Conservation (phyloP, 2,329 filamentous ascomycete species). For the Curvularia sp. region DNA sequence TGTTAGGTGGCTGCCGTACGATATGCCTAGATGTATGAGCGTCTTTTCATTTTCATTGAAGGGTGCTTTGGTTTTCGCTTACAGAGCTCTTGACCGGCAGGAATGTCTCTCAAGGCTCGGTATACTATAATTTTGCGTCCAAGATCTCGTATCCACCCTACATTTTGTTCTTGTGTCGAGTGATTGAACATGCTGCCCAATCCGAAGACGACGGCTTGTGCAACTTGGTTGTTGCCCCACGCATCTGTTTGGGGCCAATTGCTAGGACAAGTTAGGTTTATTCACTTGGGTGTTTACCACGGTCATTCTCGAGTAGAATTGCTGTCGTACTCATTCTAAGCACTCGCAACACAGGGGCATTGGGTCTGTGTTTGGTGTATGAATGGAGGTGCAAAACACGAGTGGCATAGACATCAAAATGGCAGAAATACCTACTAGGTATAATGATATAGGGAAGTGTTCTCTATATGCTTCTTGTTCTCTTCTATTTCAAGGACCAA, state of each 20-base stretch:
- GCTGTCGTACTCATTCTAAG: background rate
- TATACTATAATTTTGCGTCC: constrained; percentile 57
- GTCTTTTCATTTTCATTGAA: background rate
- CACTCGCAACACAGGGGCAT: background rate
- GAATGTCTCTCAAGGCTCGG: constrained; percentile 58
- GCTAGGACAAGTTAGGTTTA: constrained; percentile 32
- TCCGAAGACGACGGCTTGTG: constrained; percentile 62
- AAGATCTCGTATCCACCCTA: constrained; percentile 62
- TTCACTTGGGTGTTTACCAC: constrained; percentile 2
- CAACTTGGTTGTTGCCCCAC: constrained; percentile 42
- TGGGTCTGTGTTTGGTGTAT: background rate
- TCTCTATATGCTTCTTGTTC: constrained; percentile 57
- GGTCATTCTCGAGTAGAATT: background rate
- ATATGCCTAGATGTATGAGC: constrained; percentile 50
- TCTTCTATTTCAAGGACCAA: constrained; percentile 58
- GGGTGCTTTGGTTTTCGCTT: constrained; percentile 38
- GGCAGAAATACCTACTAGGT: constrained; percentile 56
- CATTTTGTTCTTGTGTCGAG: constrained; percentile 59
- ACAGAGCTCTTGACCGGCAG: constrained; percentile 62
- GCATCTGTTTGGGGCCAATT: constrained; percentile 53
- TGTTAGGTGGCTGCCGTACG: constrained; percentile 56
- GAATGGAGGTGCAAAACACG: background rate
- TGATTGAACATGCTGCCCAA: constrained; percentile 67
- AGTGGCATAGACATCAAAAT: background rate
- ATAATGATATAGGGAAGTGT: constrained; percentile 62